Percentiles rank a stretch among this genome's conserved stretches.
These are phyloP conservation scores for Basidiobolus meristosporus DNA, from an alignment of 371 early-diverging fungal species.

Conservation along the genomic window DNA sequence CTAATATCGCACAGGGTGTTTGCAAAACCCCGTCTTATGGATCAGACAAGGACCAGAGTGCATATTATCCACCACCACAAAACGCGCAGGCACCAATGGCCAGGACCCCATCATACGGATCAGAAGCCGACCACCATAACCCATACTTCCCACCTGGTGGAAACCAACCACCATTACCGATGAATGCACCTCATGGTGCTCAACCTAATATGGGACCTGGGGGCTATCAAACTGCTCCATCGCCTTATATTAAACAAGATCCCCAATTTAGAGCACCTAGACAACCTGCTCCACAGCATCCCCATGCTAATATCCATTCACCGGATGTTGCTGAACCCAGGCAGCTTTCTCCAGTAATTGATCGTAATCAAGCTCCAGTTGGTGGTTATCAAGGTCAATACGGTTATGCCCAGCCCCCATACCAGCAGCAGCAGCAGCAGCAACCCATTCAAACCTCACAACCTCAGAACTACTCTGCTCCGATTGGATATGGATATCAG, in stretches of 20 bases:
- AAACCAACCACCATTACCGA: too few relatives aligned
- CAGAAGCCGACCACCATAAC: too few relatives aligned
- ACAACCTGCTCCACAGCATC: constrained; percentile 6
- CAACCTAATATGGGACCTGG: too few relatives aligned
- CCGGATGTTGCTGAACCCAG: constrained; percentile 4
- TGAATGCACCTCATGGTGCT: too few relatives aligned
- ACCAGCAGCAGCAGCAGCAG: constrained; percentile 9
- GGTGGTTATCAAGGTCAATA: constrained; percentile 5
- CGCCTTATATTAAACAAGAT: constrained; percentile 1
- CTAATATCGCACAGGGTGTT: too few relatives aligned
- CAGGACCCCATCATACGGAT: constrained; percentile 5
- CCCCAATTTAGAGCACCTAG: constrained; percentile 8
- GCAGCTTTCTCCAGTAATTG: constrained; percentile 8
- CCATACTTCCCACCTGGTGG: too few relatives aligned
- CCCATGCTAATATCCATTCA: constrained; percentile 4
- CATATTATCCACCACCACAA: constrained; percentile 8
- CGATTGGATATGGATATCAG: background rate
- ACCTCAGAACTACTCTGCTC: background rate
- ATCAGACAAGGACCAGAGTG: constrained; percentile 9
- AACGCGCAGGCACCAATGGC: constrained; percentile 10
- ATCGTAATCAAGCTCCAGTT: constrained; percentile 4
- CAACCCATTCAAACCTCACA: constrained; percentile 3
- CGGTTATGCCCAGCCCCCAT: constrained; percentile 6
- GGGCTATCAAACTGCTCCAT: too few relatives aligned
- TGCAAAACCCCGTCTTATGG: constrained; percentile 8